A percentile compares a stretch with the other conserved stretches of the same genome.
phyloP scores from a whole-genome alignment of 2,329 filamentous ascomycete genomes.

The Dactylellina sp. region DNA sequence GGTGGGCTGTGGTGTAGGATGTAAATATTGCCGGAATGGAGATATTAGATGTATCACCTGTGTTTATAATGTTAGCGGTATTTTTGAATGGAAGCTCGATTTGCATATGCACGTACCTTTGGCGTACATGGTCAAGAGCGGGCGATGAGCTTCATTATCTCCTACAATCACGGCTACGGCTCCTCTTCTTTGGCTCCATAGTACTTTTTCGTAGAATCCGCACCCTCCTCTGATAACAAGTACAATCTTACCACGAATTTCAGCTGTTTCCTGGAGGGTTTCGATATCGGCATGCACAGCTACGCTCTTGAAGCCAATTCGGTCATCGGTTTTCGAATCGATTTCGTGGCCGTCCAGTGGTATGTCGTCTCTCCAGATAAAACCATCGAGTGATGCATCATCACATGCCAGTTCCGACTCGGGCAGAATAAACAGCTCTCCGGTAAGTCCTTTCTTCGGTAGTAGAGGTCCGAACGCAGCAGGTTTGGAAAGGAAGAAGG shows the following conservation, averaged over 20 bases:
- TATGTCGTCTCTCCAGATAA: constrained; percentile 67
- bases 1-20: constrained; percentile 90
- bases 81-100: no score
- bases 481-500: constrained; percentile 91
- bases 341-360: constrained; percentile 58
- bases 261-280: constrained; percentile 87
- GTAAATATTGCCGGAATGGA: constrained; percentile 96
- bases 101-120: constrained; percentile 64
- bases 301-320: constrained; percentile 49
- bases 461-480: constrained; percentile 90
- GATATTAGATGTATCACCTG: constrained; percentile 90
- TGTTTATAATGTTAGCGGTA: constrained; percentile 7
- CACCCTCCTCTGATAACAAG: constrained; percentile 92
- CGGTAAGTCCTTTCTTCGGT: constrained; percentile 80
- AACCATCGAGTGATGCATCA: constrained; percentile 86
- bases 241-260: constrained; percentile 93
- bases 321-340: constrained; percentile 58
- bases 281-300: constrained; percentile 81
- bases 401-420: constrained; percentile 94
- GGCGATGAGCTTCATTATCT: constrained; percentile 88
- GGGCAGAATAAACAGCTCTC: constrained; percentile 74
- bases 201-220: constrained; percentile 95
- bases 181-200: constrained; percentile 93
- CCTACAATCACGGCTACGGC: constrained; percentile 92
- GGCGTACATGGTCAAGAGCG: constrained; percentile 97